A percentile compares a stretch with the other conserved stretches of the same genome.
These are phyloP conservation scores for Apiotrichum siamense DNA, from an alignment of 1,284 basidiomycete genomes.

Conservation along the genomic window DNA sequence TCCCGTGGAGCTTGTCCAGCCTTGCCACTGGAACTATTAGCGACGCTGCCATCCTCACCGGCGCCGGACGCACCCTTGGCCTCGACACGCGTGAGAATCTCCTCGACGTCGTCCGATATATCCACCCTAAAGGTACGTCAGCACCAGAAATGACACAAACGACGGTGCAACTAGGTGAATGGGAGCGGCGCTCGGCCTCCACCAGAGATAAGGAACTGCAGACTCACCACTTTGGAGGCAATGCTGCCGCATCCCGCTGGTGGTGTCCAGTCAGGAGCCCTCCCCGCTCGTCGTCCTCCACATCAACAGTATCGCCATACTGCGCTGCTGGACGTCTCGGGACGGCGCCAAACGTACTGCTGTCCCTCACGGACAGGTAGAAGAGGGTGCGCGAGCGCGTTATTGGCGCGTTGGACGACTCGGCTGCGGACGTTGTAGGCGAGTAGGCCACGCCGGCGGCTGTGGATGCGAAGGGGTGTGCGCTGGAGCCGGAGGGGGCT, in stretches of 20 bases:
- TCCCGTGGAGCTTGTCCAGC: constrained; percentile 90
- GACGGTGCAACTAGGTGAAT: no score
- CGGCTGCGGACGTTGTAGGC: no score
- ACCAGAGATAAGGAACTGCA: constrained; percentile 5
- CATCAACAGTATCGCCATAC: constrained; percentile 47
- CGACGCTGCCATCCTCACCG: constrained; percentile 28
- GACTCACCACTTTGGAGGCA: constrained; percentile 65
- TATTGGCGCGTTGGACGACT: constrained; percentile 16
- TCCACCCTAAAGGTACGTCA: constrained; percentile 64
- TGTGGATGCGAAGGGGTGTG: background rate
- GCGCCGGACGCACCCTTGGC: constrained; percentile 81
- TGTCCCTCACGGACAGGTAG: constrained; percentile 92
- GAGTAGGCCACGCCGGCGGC: background rate
- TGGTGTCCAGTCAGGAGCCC: constrained; percentile 56
- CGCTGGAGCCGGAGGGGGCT: no score
- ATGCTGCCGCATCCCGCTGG: constrained; percentile 54
- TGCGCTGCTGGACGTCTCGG: constrained; percentile 38
- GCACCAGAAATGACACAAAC: no score
- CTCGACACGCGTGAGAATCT: constrained; percentile 62
- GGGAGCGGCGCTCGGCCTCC: no score
- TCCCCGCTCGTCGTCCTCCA: constrained; percentile 61
- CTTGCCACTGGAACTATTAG: constrained; percentile 55
- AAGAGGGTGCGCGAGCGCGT: constrained; percentile 86
- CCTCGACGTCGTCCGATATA: constrained; percentile 77
- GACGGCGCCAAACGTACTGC: constrained; percentile 52